Evolutionary conservation across 345 rosid genomes (phyloP), one percentile per base, ranked within the genome.

Genomic region (Punica granatum): DNA sequence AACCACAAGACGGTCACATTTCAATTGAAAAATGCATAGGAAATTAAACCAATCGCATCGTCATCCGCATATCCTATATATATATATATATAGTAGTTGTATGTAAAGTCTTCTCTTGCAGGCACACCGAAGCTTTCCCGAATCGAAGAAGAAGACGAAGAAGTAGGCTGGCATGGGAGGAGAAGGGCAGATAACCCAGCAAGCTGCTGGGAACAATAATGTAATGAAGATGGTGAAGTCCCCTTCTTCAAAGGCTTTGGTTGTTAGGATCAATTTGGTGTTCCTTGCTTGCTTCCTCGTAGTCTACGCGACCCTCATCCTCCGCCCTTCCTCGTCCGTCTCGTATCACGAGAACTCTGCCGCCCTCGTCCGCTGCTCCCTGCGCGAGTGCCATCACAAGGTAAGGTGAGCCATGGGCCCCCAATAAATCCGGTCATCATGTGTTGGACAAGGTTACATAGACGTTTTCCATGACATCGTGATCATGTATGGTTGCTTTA

Each of bases 381-480:
- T 86, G 73, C 85, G 73, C 49, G 88, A 89, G 51, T 88, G 99
- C 72, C 92, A 80, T 82, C 92, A 82, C 80, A 88, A 91, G 97
- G 98, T 91, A 79, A 89, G 97, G 96, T 87, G 86, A 89, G 94
- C 78, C 73, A 14, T 18, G 8, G 7, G n/a, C 19, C 16, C 59
- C 59, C 5, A 26, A 48, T 28, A 13, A 34, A n/a, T 28, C 25
- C 25, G 51, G 49, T 13, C 44, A 26, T 43, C 8, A 18, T 31
- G 15, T 39, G 6, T 31, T 28, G 33, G 1, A 58, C 44, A 37
- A 4, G 41, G n/a, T n/a, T n/a, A n/a, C n/a, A n/a, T n/a, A n/a
- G 41, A 37, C 5, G 41, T 37, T 11, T 37, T 37, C n/a, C n/a
- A 37, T 37, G 41, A 37, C 11, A 37, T 37, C 41, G 11, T 37